Percentiles rank a stretch among this genome's conserved stretches.
Conservation (phyloP, 768 basidiomycete species). For the Trichaptum fuscoviolaceum region DNA sequence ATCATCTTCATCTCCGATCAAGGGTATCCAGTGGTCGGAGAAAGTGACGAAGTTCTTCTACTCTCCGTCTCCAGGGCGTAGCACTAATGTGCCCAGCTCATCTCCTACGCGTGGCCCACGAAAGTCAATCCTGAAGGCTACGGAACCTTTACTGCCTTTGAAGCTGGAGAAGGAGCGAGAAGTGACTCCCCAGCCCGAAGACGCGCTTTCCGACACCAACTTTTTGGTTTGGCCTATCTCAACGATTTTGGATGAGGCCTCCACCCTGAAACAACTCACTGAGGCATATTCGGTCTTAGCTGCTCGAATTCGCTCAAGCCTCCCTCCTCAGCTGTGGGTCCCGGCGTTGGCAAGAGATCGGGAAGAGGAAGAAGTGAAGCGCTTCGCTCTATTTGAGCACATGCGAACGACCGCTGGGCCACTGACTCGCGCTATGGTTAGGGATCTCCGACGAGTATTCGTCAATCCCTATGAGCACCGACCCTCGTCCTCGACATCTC, state of each 20-base stretch:
- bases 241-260: slow-evolving; percentile 45
- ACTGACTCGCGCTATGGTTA: slow-evolving; percentile 54
- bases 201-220: slow-evolving; percentile 54
- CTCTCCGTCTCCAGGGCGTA: slow-evolving; percentile 13
- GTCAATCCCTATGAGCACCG: slow-evolving; percentile 41
- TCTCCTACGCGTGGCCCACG: slow-evolving; percentile 37
- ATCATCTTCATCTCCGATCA: slow-evolving; percentile 17
- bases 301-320: slow-evolving; percentile 51
- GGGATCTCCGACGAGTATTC: slow-evolving; percentile 64
- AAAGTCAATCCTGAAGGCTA: slow-evolving; percentile 70
- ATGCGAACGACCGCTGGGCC: slow-evolving; percentile 46
- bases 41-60: slow-evolving; percentile 8
- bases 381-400: slow-evolving; percentile 71
- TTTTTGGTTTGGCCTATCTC: slow-evolving; percentile 66
- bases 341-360: slow-evolving; percentile 21
- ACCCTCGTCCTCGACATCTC: slow-evolving; percentile 14
- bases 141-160: slow-evolving; percentile 28
- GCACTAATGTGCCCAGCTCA: slow-evolving; percentile 23
- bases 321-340: slow-evolving; percentile 31
- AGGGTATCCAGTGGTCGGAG: slow-evolving; percentile 14
- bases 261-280: slow-evolving; percentile 53
- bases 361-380: slow-evolving; percentile 44
- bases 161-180: slow-evolving; percentile 50
- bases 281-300: slow-evolving; percentile 71
- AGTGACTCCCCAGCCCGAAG: slow-evolving; percentile 70